Evolutionary conservation across 768 basidiomycete genomes (phyloP), one percentile per base, ranked within the genome.

Genomic region (Cyclocybe cylindracea): DNA sequence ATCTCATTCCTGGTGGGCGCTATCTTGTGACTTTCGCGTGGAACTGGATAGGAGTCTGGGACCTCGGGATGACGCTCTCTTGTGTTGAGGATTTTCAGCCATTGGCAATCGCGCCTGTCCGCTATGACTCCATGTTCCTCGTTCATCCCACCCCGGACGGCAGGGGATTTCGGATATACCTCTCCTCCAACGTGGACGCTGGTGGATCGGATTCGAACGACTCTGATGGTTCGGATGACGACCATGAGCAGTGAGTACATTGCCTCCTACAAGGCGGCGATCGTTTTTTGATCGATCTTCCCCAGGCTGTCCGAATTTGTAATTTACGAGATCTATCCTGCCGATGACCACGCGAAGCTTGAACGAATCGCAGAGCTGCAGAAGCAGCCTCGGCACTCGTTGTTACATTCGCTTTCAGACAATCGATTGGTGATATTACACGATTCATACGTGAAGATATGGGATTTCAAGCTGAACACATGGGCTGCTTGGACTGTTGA

Each of bases 1-100:
- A 54, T 41, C 54, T 70, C 29, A 53, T 70, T 31, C 65, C 69
- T 7, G 69, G 69, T 13, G 69, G 69, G 7, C 66, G 69, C 1
- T 70, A 60, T 51, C 61, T 68, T n/a, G 37, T 67, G 16, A 65
- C 61, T 1, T 48, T 58, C 7, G 46, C 57, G 7, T 39, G 39
- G 24, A 41, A 50, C 4, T 51, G 48, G 45, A 40, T 63, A 5
- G 34, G 56, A 19, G 39, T 70, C 13, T 68, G 66, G 66, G 69
- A 70, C 55, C 54, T 68, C 16, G 66, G 65, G 4, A 60, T 46
- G 16, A 46, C 7, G 38, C 54, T 11, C 14, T 59, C 9, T 58
- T 14, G 31, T 57, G 33, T 50, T 46, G n/a, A 58, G 49, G 7
- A 41, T 48, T 34, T 38, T 35, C 38, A 34, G 7, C 37, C 39